Base-by-base conservation (phyloP, 495 filamentous ascomycete genomes). In the Talaromyces nanjingensis region DNA sequence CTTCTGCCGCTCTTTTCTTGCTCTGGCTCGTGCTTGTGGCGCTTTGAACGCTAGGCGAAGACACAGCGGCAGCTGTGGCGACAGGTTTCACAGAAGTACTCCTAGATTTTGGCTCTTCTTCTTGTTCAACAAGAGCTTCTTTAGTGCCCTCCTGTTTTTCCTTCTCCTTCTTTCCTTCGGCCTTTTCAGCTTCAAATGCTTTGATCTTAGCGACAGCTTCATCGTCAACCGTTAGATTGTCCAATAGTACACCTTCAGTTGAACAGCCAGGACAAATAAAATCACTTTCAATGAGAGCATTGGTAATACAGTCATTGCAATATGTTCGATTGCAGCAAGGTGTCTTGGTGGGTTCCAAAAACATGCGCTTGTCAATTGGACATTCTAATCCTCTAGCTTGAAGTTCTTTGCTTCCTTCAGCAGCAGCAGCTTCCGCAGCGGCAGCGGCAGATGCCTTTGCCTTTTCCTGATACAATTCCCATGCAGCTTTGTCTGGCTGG, bases 221-320 rank as follows among this genome's bases (percentile, higher is more conserved):
- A 58, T 89, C 87, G 76, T 98, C 93, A 63, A 84, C 73, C 70
- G 84, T 84, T 61, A 98, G 85, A 76, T 96, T 87, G 85, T 97
- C 96, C 76, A 98, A 89, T 63, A 97, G 80, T 55, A 97, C 90
- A 64, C 91, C 92, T 67, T 96, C 92, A 52, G 86, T 90, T 72
- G 89, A 84, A 81, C 94, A 98, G 59, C 86, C 88, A 63, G 96
- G 96, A 74, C 94, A 98, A 70, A 90, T 81, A 79, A 98, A 91
- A 82, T 98, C 94, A 84, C 88, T 93, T 80, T 98, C 92, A 78
- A 96, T 92, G 79, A 98, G 87, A 70, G 91, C 88, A 85, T 93
- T 96, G 69, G 92, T 92, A 75, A 98, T 96, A 88, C 94, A 98
- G 69, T 98, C 92, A 84, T 92, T 90, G 86, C 94, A 98, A 84